phyloP scores from a whole-genome alignment of 441 rosid species.

The Kokia cookei region DNA sequence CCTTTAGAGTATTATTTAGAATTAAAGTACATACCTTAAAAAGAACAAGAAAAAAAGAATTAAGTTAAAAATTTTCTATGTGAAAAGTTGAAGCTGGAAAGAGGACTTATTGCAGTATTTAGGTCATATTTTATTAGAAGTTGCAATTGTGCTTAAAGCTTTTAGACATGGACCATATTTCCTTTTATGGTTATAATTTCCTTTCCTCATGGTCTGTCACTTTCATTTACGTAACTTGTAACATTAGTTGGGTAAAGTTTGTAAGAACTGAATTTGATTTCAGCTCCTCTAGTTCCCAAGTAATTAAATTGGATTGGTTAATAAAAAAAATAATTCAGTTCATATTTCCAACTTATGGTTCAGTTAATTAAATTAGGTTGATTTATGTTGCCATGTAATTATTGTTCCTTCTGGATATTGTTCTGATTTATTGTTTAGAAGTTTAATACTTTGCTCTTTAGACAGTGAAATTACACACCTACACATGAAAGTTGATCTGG shows the following conservation, averaged over 20 bases:
- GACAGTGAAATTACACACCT: constrained; percentile 62
- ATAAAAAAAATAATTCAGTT: no score
- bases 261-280: not conserved
- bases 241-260: not conserved
- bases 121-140: not conserved
- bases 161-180: not conserved
- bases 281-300: not conserved
- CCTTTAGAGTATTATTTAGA: not conserved
- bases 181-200: not conserved
- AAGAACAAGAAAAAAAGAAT: no score
- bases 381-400: not conserved
- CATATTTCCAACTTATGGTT: not conserved
- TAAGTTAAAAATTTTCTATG: not conserved
- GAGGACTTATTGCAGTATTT: not conserved
- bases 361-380: not conserved
- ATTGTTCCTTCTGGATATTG: not conserved
- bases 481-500: constrained; percentile 86
- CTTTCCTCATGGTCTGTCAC: not conserved
- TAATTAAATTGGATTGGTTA: not conserved
- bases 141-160: not conserved
- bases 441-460: constrained; percentile 29
- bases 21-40: not conserved
- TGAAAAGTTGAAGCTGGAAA: not conserved
- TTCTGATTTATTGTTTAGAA: not conserved
- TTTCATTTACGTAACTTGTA: not conserved